These are phyloP conservation scores for Veloporphyrellus conicus DNA, from an alignment of 1,284 basidiomycete genomes.

Conservation along the genomic window DNA sequence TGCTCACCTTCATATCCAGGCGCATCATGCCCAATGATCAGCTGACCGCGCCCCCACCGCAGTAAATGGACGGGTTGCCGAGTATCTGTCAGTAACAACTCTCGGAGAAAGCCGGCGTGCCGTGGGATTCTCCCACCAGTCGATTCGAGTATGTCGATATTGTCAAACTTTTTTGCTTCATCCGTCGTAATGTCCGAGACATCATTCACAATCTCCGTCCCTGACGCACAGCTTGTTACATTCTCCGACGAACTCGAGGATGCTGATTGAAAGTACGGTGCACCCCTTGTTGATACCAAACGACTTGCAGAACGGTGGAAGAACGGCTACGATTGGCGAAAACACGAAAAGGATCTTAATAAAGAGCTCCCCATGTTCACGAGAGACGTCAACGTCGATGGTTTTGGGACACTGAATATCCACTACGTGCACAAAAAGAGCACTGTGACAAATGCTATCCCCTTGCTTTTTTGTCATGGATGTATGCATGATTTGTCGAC, in stretches of 20 bases:
- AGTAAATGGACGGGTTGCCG: too few species aligned
- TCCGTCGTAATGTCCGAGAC: constrained; percentile 11
- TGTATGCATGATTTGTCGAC: constrained; percentile 32
- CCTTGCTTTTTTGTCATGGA: constrained; percentile 44
- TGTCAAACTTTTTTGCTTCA: too few species aligned
- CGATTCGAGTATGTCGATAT: too few species aligned
- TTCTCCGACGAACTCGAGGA: constrained; percentile 39
- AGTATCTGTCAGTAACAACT: neutral
- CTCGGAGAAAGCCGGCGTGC: neutral
- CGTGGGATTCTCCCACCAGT: constrained; percentile 5
- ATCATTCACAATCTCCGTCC: constrained; percentile 30
- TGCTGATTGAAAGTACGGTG: constrained; percentile 39
- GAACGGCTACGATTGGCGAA: constrained; percentile 41
- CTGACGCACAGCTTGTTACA: constrained; percentile 29
- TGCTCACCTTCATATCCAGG: too few species aligned
- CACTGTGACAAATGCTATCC: constrained; percentile 36
- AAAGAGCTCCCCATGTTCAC: constrained; percentile 41
- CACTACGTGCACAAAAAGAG: constrained; percentile 43
- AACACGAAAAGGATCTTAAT: constrained; percentile 39
- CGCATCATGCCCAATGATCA: too few species aligned
- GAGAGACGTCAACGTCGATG: constrained; percentile 36
- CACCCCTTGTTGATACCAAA: constrained; percentile 37
- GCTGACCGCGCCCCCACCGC: too few species aligned
- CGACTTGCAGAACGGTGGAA: constrained; percentile 39
- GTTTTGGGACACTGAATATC: constrained; percentile 36